Conservation (phyloP, 2,329 filamentous ascomycete species). For the Fusarium falciforme region DNA sequence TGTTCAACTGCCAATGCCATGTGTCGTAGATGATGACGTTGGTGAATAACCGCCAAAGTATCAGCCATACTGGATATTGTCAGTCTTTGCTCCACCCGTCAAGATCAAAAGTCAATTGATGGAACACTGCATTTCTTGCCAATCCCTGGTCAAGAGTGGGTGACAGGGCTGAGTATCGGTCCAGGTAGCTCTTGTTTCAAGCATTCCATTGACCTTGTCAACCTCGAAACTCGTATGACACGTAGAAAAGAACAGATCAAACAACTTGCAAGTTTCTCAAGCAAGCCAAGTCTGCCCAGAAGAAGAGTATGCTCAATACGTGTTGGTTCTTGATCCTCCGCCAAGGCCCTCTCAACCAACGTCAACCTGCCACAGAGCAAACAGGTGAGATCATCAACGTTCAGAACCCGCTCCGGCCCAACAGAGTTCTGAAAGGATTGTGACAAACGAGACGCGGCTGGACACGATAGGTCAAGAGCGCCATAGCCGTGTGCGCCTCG, state of each 20-base stretch:
- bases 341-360: not conserved
- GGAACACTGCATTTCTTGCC: not conserved
- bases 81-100: not conserved
- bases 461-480: not conserved
- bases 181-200: not conserved
- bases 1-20: not conserved
- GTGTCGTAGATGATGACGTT: not conserved
- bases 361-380: not conserved
- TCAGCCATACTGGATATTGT: not conserved
- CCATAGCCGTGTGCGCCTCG: not conserved
- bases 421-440: not conserved
- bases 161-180: not conserved
- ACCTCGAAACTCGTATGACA: not conserved
- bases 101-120: not conserved
- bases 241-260: not conserved
- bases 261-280: not conserved
- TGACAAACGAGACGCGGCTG: not conserved
- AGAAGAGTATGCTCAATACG: not conserved
- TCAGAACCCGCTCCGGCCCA: not conserved
- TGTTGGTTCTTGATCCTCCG: not conserved
- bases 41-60: not conserved
- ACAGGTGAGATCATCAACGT: not conserved
- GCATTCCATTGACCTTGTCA: not conserved
- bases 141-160: not conserved
- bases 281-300: not conserved